Evolutionary conservation across 208 protist genomes (phyloP), one percentile per base, ranked within the genome.

Genomic region (Plasmodiophora brassicae): DNA sequence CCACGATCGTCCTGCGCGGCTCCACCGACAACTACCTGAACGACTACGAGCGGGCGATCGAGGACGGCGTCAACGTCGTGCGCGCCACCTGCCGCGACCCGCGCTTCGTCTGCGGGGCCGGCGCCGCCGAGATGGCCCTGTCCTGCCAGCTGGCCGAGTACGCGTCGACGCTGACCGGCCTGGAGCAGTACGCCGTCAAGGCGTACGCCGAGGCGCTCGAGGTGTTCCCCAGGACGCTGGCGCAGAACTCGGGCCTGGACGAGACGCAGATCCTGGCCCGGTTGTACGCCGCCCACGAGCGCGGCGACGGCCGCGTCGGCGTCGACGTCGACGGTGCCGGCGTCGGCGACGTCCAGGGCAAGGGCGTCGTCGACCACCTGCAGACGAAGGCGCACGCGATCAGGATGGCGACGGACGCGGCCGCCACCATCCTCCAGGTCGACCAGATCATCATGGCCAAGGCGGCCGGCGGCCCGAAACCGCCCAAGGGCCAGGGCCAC

Each of bases 1-100:
- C 98, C 1, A 99, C 99, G 10, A 98, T 99, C 88, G 93, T 99
- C 65, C 93, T 99, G 28, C 96, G 98, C 50, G 98, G 97, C 84
- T 95, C 97, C 10, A 99, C 98, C 50, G 91, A 97, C 86, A 99
- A 99, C 90, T 90, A 98, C 87, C 93, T 99, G 22, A 97, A 99
- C 87, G 98, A 99, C 89, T 89, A 96, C 41, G 94, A 96, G 87
- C 88, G 94, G 38, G 94, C 95, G 0, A 93, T 97, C 71, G 97
- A 99, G 88, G 97, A 99, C 92, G 98, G 96, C 60, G 96, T 99
- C 35, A 99, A 99, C 92, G 94, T 97, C 1, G 98, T 97, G 93
- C 98, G 99, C 93, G 93, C 95, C 0, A 90, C 99, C 46, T 87
- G 85, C 28, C 46, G 84, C 1, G 93, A 96, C 85, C 65, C 54